These are phyloP conservation scores for Diplodia sapinea DNA, from an alignment of 2,329 filamentous ascomycete genomes.

Conservation along the genomic window DNA sequence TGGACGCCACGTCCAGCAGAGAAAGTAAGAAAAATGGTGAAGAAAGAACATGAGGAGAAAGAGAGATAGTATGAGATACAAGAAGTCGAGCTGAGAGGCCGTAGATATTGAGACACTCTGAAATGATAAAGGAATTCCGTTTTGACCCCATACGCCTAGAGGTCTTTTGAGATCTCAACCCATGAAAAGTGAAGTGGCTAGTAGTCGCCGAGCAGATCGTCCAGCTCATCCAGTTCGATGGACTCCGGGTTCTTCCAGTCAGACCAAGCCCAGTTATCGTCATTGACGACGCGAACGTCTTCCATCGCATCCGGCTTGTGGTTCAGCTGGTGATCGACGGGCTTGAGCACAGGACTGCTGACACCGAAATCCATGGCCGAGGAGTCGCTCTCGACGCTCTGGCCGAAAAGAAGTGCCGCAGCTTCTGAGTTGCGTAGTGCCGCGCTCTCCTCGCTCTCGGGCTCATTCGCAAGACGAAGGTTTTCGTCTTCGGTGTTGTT, in stretches of 20 bases:
- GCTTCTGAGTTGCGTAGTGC: conserved; percentile 59
- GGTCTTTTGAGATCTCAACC: conserved; percentile 6
- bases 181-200: conserved; percentile 44
- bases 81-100: conserved; percentile 28
- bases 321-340: conserved; percentile 42
- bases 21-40: conserved; percentile 18
- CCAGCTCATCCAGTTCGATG: conserved; percentile 91
- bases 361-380: conserved; percentile 34
- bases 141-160: conserved; percentile 26
- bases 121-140: conserved; percentile 13
- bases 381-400: conserved; percentile 37
- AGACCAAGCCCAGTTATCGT: conserved; percentile 41
- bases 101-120: conserved; percentile 9
- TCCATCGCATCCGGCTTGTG: conserved; percentile 38
- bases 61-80: conserved; percentile 22
- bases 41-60: conserved; percentile 3
- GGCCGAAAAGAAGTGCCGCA: conserved; percentile 57
- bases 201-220: conserved; percentile 80
- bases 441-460: conserved; percentile 55
- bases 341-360: conserved; percentile 56
- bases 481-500: conserved; percentile 45
- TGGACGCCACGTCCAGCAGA: not conserved
- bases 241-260: conserved; percentile 77
- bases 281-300: conserved; percentile 42
- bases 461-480: conserved; percentile 45